These are phyloP conservation scores for Rhizoctonia solani DNA, from an alignment of 1,284 basidiomycete genomes.

Conservation along the genomic window DNA sequence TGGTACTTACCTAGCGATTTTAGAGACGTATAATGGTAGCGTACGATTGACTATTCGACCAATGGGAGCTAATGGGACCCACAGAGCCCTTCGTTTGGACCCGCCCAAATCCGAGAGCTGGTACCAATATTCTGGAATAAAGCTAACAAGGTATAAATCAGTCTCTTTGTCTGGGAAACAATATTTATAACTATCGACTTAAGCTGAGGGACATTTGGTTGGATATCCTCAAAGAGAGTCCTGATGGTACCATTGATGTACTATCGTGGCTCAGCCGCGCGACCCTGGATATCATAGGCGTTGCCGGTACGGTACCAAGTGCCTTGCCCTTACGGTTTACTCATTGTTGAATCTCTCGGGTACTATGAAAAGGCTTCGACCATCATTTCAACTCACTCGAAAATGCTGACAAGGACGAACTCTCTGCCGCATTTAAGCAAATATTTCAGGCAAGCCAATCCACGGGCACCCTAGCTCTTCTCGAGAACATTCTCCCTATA, in stretches of 20 bases:
- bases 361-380: constrained; percentile 52
- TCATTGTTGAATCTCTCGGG: constrained; percentile 43
- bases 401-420: background rate
- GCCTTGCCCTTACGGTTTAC: constrained; percentile 44
- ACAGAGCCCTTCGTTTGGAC: constrained; percentile 37
- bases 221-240: background rate
- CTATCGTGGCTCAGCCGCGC: constrained; percentile 33
- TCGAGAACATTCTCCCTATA: background rate
- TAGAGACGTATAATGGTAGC: constrained; percentile 23
- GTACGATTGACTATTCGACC: background rate
- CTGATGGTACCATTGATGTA: constrained; percentile 19
- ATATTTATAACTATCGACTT: background rate
- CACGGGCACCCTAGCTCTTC: constrained; percentile 38
- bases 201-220: constrained; percentile 24
- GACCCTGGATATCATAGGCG: constrained; percentile 36
- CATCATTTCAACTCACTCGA: constrained; percentile 46
- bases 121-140: constrained; percentile 34
- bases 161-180: constrained; percentile 7
- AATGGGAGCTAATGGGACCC: background rate
- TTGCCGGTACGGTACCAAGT: constrained; percentile 33
- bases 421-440: background rate
- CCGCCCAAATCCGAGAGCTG: constrained; percentile 27
- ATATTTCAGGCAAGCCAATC: constrained; percentile 24
- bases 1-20: background rate
- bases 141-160: constrained; percentile 28